Conservation (phyloP, 495 filamentous ascomycete species). For the Neurospora sp. region DNA sequence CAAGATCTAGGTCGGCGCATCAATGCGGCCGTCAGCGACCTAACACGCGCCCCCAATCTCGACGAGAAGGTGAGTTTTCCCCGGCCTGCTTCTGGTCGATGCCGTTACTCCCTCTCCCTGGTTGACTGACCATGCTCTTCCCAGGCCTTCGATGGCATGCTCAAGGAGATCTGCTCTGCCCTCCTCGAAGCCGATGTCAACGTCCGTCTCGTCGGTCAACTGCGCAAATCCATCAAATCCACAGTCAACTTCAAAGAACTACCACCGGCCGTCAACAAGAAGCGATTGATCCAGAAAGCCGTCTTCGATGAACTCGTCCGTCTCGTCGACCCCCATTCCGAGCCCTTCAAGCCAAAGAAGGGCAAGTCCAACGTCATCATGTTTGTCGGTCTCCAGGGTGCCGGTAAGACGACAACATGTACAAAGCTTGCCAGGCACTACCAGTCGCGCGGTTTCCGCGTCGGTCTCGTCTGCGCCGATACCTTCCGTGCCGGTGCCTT, state of each 20-base stretch:
- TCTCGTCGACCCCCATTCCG: conserved; percentile 90
- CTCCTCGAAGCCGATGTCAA: conserved; percentile 95
- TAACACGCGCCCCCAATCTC: conserved; percentile 82
- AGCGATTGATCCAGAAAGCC: conserved; percentile 92
- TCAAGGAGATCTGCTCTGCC: conserved; percentile 92
- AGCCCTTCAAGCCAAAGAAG: conserved; percentile 95
- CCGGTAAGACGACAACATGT: conserved; percentile 96
- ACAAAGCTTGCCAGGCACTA: conserved; percentile 96
- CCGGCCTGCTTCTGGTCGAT: too few relatives aligned
- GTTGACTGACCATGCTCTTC: conserved; percentile 1
- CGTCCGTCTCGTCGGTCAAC: conserved; percentile 79
- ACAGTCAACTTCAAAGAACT: conserved; percentile 91
- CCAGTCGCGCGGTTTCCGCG: conserved; percentile 85
- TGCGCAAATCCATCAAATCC: conserved; percentile 85
- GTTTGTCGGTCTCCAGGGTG: conserved; percentile 96
- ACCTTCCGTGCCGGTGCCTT: conserved; percentile 98
- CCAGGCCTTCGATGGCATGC: conserved; percentile 93
- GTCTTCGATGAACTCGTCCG: conserved; percentile 96
- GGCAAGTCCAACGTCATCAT: conserved; percentile 95
- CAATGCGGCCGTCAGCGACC: conserved; percentile 88
- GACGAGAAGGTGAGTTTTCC: conserved; percentile 73
- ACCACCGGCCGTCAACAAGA: conserved; percentile 86
- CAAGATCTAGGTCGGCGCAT: conserved; percentile 98
- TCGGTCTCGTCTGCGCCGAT: conserved; percentile 92
- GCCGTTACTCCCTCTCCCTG: neutral